Evolutionary conservation across 768 basidiomycete genomes (phyloP), one percentile per base, ranked within the genome.

Genomic region (Agaricus blazei): DNA sequence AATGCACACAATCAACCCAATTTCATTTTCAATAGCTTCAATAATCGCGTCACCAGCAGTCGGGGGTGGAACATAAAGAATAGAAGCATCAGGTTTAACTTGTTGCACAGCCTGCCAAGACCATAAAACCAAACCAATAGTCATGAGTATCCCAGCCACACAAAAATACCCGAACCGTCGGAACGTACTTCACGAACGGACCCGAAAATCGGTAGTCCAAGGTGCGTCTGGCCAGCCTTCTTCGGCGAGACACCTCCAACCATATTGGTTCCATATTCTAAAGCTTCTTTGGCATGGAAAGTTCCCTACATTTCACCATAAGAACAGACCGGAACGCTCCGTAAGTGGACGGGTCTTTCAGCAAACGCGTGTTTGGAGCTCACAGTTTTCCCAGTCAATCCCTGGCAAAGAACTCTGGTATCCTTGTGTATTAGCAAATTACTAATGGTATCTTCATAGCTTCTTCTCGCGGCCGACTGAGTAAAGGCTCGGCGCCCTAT

Each of bases 11-110:
- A 99, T 99, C 57, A 99, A 75, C 15, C 88, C 85, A 76, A 99
- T 95, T 72, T 99, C 97, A 63, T 91, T 92, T 71, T 98, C 97
- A 64, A 99, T 98, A 36, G 97, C 97, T 71, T 99, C 97, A 53
- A 99, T 86, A 69, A 99, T 98, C 41, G 97, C 97, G 61, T 96
- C 95, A 28, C 93, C 97, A 19, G 96, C 96, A 48, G 80, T 79
- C 3, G 95, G 92, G n/a, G 97, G 97, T 4, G 97, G 97, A 12
- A 99, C 97, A 70, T 98, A 99, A 72, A 99, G 85, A 57, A 99
- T 85, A 36, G 93, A 87, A 28, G 97, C 97, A 65, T 98, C 96
- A 9, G 97, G 97, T 59, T 84, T 75, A 42, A 86, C 83, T 60
- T 92, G 87, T 47, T 81, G 75, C 58, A 95, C 93, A 42, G 97